Percentiles rank a stretch among this genome's conserved stretches.
phyloP scores from a whole-genome alignment of 2,329 filamentous ascomycete genomes.

The Alternaria alternata region DNA sequence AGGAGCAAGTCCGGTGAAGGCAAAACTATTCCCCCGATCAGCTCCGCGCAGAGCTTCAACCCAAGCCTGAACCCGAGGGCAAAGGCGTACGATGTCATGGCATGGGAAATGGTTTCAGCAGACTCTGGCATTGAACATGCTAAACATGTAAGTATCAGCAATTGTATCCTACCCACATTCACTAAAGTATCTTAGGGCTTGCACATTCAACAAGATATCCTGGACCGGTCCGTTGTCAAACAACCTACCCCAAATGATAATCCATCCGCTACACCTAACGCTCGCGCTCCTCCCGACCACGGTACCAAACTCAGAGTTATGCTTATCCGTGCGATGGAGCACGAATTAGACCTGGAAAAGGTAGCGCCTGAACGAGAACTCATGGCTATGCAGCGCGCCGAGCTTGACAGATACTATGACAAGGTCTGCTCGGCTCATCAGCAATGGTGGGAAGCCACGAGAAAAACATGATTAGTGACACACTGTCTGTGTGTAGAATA shows the following conservation, averaged over 20 bases:
- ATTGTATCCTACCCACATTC: background rate
- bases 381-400: constrained; percentile 11
- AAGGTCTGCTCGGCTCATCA: constrained; percentile 14
- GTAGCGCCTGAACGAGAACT: constrained; percentile 15
- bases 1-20: background rate
- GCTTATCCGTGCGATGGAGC: constrained; percentile 19
- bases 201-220: background rate
- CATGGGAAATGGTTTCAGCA: background rate
- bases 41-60: background rate
- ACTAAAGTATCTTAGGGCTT: constrained; percentile 5
- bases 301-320: background rate
- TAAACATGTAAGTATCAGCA: background rate
- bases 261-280: too few species aligned
- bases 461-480: background rate
- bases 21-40: background rate
- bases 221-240: background rate
- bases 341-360: constrained; percentile 18
- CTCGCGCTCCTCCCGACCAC: background rate
- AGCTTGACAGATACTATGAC: constrained; percentile 7
- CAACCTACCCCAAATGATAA: background rate
- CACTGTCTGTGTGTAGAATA: background rate
- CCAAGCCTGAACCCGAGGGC: background rate
- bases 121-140: background rate
- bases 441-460: constrained; percentile 11
- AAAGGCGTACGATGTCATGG: background rate